Evolutionary conservation across 352 stramenopile species (phyloP).

Genomic region (Phytophthora lateralis): DNA sequence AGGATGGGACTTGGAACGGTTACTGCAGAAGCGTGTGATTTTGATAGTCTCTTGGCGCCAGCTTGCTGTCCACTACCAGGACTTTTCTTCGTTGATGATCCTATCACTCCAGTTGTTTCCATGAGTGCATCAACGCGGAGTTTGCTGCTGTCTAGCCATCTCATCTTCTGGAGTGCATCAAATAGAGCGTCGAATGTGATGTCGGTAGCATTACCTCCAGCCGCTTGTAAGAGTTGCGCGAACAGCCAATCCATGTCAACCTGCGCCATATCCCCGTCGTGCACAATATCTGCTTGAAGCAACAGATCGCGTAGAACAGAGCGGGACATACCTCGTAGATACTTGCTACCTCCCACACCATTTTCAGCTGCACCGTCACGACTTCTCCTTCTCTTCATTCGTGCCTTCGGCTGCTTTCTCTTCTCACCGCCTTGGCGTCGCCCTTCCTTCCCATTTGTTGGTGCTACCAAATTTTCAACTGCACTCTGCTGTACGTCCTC

Average conservation of each 20-base stretch:
- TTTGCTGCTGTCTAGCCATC: conserved; percentile 39
- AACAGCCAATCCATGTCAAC: conserved; percentile 56
- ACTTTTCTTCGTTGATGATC: neutral
- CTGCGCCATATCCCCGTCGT: conserved; percentile 26
- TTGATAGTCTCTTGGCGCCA: neutral
- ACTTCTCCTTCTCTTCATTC: conserved; percentile 41
- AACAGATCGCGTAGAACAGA: conserved; percentile 45
- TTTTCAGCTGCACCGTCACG: conserved; percentile 2
- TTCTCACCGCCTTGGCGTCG: neutral
- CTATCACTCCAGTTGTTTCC: conserved; percentile 6
- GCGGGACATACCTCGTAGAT: conserved; percentile 49
- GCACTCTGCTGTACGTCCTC: conserved; percentile 22
- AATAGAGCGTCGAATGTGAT: conserved; percentile 52
- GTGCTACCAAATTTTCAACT: conserved; percentile 13
- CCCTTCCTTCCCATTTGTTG: neutral
- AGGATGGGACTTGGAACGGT: conserved; percentile 7
- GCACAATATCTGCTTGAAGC: conserved; percentile 42
- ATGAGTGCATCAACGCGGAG: conserved; percentile 31
- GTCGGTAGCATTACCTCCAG: conserved; percentile 27
- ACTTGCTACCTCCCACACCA: conserved; percentile 27
- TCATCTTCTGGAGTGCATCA: conserved; percentile 28
- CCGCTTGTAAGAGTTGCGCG: conserved; percentile 29
- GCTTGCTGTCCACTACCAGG: neutral
- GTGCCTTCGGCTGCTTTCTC: conserved; percentile 19
- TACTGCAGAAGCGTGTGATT: neutral